A percentile compares a stretch with the other conserved stretches of the same genome.
Conservation (phyloP, 2,329 filamentous ascomycete species). For the Aspergillus versicolor region DNA sequence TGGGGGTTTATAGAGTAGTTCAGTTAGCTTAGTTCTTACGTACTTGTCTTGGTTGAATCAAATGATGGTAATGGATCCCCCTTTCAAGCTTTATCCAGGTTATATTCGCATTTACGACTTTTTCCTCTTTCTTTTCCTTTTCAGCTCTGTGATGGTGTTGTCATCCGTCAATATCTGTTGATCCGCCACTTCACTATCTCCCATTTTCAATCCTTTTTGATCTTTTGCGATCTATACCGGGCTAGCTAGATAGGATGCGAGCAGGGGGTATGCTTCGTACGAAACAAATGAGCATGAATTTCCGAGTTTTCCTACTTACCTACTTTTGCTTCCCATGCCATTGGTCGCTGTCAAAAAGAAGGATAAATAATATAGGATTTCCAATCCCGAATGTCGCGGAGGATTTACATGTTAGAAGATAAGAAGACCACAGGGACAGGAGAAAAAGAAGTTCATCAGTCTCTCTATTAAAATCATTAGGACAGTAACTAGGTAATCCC, state of each 20-base stretch:
- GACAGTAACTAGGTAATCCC: background rate
- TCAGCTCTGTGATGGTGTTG: background rate
- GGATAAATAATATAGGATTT: too few relatives aligned
- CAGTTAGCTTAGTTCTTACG: background rate
- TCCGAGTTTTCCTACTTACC: too few relatives aligned
- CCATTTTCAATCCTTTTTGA: background rate
- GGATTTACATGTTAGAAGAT: background rate
- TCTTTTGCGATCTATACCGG: background rate
- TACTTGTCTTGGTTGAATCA: background rate
- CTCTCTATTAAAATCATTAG: slow-evolving; percentile 6
- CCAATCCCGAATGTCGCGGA: background rate
- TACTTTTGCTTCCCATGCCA: too few relatives aligned
- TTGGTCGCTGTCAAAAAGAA: too few relatives aligned
- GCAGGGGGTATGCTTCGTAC: too few relatives aligned
- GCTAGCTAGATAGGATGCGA: background rate
- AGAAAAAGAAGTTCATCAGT: background rate
- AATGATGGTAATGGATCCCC: background rate
- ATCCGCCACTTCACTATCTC: background rate
- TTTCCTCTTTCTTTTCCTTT: background rate
- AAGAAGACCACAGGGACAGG: background rate
- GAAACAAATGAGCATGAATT: too few relatives aligned
- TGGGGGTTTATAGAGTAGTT: background rate
- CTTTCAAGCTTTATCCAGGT: background rate
- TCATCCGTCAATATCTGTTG: background rate
- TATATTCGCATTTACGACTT: background rate